These are phyloP conservation scores for Metschnikowia kofuensis DNA, from an alignment of 805 yeast genomes.

Conservation along the genomic window DNA sequence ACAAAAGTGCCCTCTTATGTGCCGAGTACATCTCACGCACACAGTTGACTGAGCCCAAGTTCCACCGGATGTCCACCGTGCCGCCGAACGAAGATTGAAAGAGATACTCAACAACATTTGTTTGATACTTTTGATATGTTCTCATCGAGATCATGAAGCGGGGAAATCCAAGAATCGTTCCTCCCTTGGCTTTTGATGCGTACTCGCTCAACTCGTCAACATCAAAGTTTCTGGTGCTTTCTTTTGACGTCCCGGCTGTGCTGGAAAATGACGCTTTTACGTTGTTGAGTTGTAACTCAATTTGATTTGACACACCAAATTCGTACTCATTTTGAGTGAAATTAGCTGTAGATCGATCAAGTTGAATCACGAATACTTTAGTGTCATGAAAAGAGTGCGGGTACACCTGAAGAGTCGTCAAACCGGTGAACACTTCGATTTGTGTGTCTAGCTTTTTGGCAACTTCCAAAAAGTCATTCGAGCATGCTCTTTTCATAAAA, in stretches of 20 bases:
- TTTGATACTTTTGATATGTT: constrained; percentile 56
- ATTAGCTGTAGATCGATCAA: constrained; percentile 53
- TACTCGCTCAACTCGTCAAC: constrained; percentile 55
- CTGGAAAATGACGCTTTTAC: constrained; percentile 67
- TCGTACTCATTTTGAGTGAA: constrained; percentile 48
- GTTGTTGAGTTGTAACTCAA: constrained; percentile 61
- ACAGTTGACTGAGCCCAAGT: constrained; percentile 84
- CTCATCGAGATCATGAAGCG: constrained; percentile 72
- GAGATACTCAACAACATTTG: constrained; percentile 58
- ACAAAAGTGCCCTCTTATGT: constrained; percentile 69
- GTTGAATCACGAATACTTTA: constrained; percentile 63
- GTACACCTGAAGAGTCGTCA: constrained; percentile 60
- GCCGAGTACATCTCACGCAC: constrained; percentile 91
- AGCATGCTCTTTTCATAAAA: constrained; percentile 1
- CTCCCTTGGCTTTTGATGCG: constrained; percentile 67
- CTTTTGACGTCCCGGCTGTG: constrained; percentile 50
- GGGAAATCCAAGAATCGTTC: constrained; percentile 78
- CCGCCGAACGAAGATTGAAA: constrained; percentile 81
- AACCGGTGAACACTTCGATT: constrained; percentile 59
- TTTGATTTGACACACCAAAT: constrained; percentile 48
- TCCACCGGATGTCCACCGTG: constrained; percentile 90
- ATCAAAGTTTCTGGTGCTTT: constrained; percentile 40
- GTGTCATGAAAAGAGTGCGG: constrained; percentile 81
- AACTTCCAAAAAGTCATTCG: constrained; percentile 22
- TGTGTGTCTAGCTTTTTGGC: constrained; percentile 58